Evolutionary conservation across 345 rosid species (phyloP), one percentile per base, ranked within the genome.

Genomic region (Pistacia integerrima): DNA sequence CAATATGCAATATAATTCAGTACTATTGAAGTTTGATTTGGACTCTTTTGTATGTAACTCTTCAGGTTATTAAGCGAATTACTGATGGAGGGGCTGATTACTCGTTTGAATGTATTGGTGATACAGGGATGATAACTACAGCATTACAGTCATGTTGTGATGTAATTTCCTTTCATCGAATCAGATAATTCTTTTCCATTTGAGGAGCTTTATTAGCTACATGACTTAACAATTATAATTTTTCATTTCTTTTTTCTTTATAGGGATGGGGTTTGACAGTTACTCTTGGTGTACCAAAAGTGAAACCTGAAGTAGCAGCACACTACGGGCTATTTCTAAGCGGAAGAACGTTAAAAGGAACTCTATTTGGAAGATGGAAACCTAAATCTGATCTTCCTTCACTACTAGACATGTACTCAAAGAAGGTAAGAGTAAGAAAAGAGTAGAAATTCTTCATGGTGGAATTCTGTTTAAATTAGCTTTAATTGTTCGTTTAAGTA

Each of bases 221-320:
- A 59, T 48, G 63, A 67, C 54, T 73, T 18, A 66, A 58, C 28
- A n/a, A 30, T 62, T 67, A 49, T 55, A 44, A 41, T 66, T 51
- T 13, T 36, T 46, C 35, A 36, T 51, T 60, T 76, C 1, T 48
- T 30, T 20, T 14, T 6, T 60, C 25, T 66, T 66, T 14, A 25
- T 74, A 93, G 98, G 99, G 99, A 79, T 95, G 98, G 97, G 99
- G 99, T 9, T 49, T 89, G 81, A 83, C 99, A 0, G 87, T 95
- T 74, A 93, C 97, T 48, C 93, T 93, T 49, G 99, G 99, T 69
- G 99, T 93, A 68, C 98, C 98, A 0, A 93, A 92, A 85, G 81
- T 35, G 72, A 95, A 90, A 64, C 98, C 92, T 20, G 91, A 90
- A 82, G 82, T 93, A 77, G 78, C 89, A 68, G 93, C 97, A 57